phyloP scores from a whole-genome alignment of 768 basidiomycete genomes.

The Suillus subalutaceus region DNA sequence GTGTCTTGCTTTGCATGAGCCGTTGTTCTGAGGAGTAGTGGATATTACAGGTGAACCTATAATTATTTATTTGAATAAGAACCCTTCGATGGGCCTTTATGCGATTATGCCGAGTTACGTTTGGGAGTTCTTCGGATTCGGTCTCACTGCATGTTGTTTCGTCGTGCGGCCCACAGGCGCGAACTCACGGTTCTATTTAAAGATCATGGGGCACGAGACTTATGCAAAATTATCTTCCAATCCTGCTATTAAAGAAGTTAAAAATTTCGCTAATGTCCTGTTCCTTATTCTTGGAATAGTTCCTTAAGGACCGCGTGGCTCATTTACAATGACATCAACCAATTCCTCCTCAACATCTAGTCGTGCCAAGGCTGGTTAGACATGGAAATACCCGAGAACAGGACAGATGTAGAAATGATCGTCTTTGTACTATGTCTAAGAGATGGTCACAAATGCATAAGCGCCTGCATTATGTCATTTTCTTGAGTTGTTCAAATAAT shows the following conservation, averaged over 20 bases:
- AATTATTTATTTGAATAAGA: not conserved
- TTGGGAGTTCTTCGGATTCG: not conserved
- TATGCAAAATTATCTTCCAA: not conserved
- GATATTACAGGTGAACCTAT: not conserved
- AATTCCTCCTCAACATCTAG: not conserved
- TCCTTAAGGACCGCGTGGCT: not conserved
- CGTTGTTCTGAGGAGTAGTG: not conserved
- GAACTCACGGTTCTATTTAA: not conserved
- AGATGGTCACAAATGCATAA: not conserved
- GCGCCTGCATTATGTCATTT: not conserved
- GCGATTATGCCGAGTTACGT: not conserved
- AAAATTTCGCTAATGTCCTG: not conserved
- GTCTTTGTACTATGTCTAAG: too few species aligned
- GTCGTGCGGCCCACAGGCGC: not conserved
- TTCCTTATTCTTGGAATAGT: not conserved
- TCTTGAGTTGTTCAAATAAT: not conserved
- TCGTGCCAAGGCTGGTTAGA: not conserved
- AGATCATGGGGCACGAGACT: not conserved
- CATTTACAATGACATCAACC: not conserved
- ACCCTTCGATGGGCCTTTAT: not conserved
- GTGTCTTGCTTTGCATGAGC: not conserved
- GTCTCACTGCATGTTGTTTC: not conserved
- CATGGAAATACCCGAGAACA: not conserved
- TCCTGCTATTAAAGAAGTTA: not conserved
- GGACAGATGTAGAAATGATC: not conserved